These are phyloP conservation scores for Volvariella volvacea DNA, from an alignment of 1,284 basidiomycete species.

Conservation along the genomic window DNA sequence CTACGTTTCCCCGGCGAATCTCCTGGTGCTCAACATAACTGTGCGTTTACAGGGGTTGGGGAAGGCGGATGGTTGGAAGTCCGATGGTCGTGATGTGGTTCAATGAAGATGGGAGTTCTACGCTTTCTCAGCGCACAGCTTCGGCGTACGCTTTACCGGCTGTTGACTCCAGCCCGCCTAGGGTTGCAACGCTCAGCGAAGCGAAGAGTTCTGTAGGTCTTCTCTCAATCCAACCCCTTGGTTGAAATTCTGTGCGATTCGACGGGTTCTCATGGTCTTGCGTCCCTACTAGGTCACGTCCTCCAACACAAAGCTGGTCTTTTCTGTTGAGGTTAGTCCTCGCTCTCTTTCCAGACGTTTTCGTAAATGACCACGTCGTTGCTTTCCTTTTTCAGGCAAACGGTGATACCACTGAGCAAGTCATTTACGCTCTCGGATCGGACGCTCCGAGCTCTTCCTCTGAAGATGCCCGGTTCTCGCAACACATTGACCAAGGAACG, in stretches of 20 bases:
- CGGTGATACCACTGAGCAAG: not conserved
- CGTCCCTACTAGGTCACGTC: not conserved
- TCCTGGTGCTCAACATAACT: not conserved
- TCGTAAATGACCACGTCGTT: no score
- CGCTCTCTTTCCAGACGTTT: not conserved
- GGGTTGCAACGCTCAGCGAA: slow-evolving; percentile 26
- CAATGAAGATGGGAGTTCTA: slow-evolving; percentile 34
- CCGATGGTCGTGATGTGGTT: slow-evolving; percentile 41
- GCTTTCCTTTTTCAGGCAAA: not conserved
- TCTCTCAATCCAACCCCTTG: no score
- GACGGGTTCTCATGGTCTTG: not conserved
- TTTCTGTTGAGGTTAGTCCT: not conserved
- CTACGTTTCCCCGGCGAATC: no score
- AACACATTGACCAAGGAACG: not conserved
- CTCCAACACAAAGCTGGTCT: not conserved
- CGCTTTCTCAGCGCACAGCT: slow-evolving; percentile 32
- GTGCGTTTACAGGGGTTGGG: slow-evolving; percentile 53
- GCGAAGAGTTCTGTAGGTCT: slow-evolving; percentile 26
- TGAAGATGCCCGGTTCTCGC: not conserved
- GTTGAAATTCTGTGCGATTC: no score
- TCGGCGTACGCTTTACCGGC: slow-evolving; percentile 15
- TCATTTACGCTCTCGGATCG: not conserved
- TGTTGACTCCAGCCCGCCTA: slow-evolving; percentile 19
- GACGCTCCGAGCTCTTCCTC: not conserved
- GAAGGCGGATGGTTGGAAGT: slow-evolving; percentile 38